Base-by-base conservation (phyloP, 2,329 filamentous ascomycete species). In the Aspergillus unguis region DNA sequence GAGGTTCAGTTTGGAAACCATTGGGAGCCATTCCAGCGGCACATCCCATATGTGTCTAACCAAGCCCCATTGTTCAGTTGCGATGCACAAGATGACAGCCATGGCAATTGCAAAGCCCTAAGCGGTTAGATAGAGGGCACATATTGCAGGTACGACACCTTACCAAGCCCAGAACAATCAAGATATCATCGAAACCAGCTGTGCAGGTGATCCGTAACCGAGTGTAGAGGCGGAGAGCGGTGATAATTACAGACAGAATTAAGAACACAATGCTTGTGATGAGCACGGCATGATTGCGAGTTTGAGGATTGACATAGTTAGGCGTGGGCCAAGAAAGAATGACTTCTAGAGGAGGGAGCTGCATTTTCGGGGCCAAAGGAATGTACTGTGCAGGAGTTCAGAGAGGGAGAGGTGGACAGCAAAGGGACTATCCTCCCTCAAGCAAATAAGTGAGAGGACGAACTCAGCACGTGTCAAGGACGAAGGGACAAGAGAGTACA, bases 301-400 rank as follows among this genome's bases (percentile, higher is more conserved):
- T 74, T 10, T 65, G 65, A 5, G 78, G 78, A 56, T 80, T 62
- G 45, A 71, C 55, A 58, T 76, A 75, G 57, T 80, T 80, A 6
- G 78, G 73, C 32, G 48, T 60, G 5, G 78, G 78, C 77, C 77
- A 80, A 58, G 66, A 63, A 17, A 62, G 58, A 42, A 74, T 50
- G 23, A 78, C 71, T 23, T 70, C 63, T n/a, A 63, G 33, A n/a
- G 77, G 73, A 28, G 76, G 73, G 26, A 72, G 57, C 43, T 65
- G 62, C 71, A 74, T 74, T 50, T 33, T 66, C 53, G 47, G 46
- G 48, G 43, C 56, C 27, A 35, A 35, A 33, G 23, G 10, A 26
- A 32, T n/a, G 10, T 4, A 32, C 38, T 43, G 23, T 36, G 37
- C 41, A 43, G 26, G 9, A 40, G n/a, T 44, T 38, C 35, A 25